These are phyloP conservation scores for Arctium lappa DNA, from an alignment of 129 eudicot species.

Conservation along the genomic window DNA sequence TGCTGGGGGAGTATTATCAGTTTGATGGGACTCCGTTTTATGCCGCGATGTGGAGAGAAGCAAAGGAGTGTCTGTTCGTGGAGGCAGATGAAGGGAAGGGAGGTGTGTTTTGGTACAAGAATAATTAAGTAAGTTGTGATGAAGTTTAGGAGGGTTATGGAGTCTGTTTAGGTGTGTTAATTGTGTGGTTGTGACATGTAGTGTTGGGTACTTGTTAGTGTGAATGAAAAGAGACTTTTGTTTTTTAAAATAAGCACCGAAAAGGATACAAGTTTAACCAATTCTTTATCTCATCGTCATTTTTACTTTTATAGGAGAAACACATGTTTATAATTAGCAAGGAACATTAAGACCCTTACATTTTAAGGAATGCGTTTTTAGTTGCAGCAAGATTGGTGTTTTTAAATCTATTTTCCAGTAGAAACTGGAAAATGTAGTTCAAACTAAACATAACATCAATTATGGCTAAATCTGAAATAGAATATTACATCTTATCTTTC, in stretches of 20 bases:
- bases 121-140: constrained; percentile 8
- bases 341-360: too few relatives aligned
- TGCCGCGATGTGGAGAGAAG: constrained; percentile 41
- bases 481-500: too few relatives aligned
- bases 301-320: too few relatives aligned
- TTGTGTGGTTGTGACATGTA: background rate
- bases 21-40: constrained; percentile 43
- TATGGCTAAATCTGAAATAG: too few relatives aligned
- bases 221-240: background rate
- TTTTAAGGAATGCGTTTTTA: too few relatives aligned
- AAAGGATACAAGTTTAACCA: too few relatives aligned
- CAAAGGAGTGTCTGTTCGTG: constrained; percentile 44
- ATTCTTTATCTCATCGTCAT: too few relatives aligned
- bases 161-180: background rate
- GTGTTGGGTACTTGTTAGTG: background rate
- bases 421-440: background rate
- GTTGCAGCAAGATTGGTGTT: too few relatives aligned
- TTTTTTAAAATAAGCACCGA: background rate
- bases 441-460: too few relatives aligned
- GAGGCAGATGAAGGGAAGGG: constrained; percentile 36
- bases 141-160: background rate
- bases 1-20: constrained; percentile 49
- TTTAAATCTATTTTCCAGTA: too few relatives aligned
- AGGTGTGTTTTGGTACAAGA: constrained; percentile 49
- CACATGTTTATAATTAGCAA: too few relatives aligned